These are phyloP conservation scores for Pythium aristosporum DNA, from an alignment of 352 stramenopile genomes.

Conservation along the genomic window DNA sequence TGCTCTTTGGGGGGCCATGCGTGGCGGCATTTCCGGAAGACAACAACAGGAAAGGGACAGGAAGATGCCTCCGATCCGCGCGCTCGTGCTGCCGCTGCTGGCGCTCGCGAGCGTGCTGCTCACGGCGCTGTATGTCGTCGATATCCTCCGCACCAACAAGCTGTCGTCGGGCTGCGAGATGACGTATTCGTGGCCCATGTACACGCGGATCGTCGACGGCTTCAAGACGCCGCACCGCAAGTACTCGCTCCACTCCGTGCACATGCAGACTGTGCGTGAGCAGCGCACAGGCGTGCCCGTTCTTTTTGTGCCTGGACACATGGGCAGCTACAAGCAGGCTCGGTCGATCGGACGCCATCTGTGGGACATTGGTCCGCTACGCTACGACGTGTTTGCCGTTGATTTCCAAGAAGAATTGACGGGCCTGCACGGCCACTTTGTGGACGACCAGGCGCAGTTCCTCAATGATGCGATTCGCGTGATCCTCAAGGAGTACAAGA, in stretches of 20 bases:
- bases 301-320: constrained; percentile 79
- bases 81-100: constrained; percentile 53
- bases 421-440: constrained; percentile 63
- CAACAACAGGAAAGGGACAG: not conserved
- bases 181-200: constrained; percentile 86
- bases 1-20: constrained; percentile 11
- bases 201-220: constrained; percentile 48
- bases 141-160: constrained; percentile 37
- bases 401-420: constrained; percentile 80
- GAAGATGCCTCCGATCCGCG: constrained; percentile 20
- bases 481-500: constrained; percentile 77
- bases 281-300: constrained; percentile 66
- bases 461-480: constrained; percentile 68
- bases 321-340: constrained; percentile 86
- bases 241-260: constrained; percentile 63
- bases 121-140: constrained; percentile 38
- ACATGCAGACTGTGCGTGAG: constrained; percentile 56
- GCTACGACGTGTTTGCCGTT: constrained; percentile 80
- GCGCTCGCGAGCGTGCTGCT: constrained; percentile 37
- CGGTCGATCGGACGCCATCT: constrained; percentile 76
- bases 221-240: constrained; percentile 48
- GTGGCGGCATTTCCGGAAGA: constrained; percentile 17
- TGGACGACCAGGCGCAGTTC: constrained; percentile 69
- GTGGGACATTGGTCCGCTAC: constrained; percentile 45
- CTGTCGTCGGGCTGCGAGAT: constrained; percentile 66